A percentile compares a stretch with the other conserved stretches of the same genome.
phyloP scores from a whole-genome alignment of 306 rosid genomes.

The Notholithocarpus densiflorus region DNA sequence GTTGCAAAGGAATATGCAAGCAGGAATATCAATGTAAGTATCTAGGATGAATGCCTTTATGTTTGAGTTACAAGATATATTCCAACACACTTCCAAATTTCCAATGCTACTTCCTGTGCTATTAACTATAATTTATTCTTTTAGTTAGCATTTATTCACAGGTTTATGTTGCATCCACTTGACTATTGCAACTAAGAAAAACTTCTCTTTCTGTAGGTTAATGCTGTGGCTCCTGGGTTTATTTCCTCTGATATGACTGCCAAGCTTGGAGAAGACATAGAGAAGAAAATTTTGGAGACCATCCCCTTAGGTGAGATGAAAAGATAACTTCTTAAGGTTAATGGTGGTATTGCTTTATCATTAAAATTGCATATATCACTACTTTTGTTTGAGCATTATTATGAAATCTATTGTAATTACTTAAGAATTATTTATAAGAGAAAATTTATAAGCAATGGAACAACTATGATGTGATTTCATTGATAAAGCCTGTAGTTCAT shows the following conservation, averaged over 20 bases:
- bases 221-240: constrained; percentile 96
- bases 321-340: background rate
- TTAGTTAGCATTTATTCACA: background rate
- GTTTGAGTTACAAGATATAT: constrained; percentile 1
- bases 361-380: background rate
- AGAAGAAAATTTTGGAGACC: constrained; percentile 76
- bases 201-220: constrained; percentile 38
- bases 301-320: constrained; percentile 79
- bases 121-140: constrained; percentile 4
- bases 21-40: constrained; percentile 77
- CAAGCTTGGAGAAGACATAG: constrained; percentile 73
- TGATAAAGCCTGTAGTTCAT: background rate
- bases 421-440: background rate
- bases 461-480: background rate
- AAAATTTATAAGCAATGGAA: background rate
- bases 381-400: background rate
- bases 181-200: background rate
- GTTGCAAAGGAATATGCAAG: constrained; percentile 92
- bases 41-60: background rate
- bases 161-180: background rate
- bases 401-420: background rate
- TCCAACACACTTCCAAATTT: background rate
- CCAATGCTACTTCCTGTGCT: background rate
- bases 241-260: constrained; percentile 98
- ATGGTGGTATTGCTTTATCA: background rate